These are phyloP conservation scores for Fusarium sacchari DNA, from an alignment of 2,329 filamentous ascomycete genomes.

Conservation along the genomic window DNA sequence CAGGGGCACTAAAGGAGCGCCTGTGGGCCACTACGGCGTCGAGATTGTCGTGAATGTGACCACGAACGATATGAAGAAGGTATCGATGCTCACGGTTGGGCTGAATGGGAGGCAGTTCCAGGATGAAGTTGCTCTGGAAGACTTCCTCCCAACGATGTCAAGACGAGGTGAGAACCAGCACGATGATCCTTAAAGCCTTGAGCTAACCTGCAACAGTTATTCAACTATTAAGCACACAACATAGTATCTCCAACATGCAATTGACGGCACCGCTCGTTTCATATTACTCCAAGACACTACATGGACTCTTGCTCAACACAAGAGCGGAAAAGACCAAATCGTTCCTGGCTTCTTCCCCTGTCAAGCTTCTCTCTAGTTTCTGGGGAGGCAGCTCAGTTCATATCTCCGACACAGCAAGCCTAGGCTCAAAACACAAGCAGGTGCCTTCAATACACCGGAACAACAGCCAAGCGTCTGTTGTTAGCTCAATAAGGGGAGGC, in stretches of 20 bases:
- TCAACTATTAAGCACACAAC: conserved; percentile 76
- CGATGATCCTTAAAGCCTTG: neutral
- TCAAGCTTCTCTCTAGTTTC: conserved; percentile 88
- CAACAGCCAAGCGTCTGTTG: conserved; percentile 64
- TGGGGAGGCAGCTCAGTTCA: conserved; percentile 70
- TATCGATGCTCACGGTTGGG: conserved; percentile 66
- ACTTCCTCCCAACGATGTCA: conserved; percentile 79
- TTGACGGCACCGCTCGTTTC: conserved; percentile 76
- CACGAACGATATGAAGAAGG: conserved; percentile 61
- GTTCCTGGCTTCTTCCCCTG: conserved; percentile 83
- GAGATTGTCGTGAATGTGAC: conserved; percentile 75
- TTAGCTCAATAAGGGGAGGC: conserved; percentile 62
- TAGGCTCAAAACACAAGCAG: conserved; percentile 54
- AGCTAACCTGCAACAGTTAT: conserved; percentile 66
- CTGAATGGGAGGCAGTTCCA: conserved; percentile 76
- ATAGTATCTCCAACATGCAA: conserved; percentile 71
- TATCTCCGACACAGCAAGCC: conserved; percentile 42
- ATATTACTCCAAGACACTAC: conserved; percentile 81
- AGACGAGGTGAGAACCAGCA: conserved; percentile 68
- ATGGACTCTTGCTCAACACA: conserved; percentile 71
- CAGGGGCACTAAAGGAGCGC: conserved; percentile 72
- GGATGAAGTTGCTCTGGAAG: conserved; percentile 77
- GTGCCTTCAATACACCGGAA: conserved; percentile 53
- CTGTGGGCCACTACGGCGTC: conserved; percentile 74
- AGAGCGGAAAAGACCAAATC: conserved; percentile 73